Evolutionary conservation across 2,329 filamentous ascomycete species (phyloP), one percentile per base, ranked within the genome.

Genomic region (Colletotrichum coccodes): DNA sequence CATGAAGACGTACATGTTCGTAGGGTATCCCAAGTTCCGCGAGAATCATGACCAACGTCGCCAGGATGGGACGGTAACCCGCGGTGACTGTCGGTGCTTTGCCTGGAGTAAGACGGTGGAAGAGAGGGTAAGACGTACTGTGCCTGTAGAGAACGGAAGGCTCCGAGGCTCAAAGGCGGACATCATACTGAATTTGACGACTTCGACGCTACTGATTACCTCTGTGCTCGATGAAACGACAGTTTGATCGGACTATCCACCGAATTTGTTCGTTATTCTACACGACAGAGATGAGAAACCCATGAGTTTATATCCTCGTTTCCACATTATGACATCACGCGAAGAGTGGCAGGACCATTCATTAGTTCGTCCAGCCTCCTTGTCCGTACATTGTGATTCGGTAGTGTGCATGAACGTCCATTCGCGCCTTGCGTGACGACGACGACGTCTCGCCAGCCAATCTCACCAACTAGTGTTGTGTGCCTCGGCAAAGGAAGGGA

Each of bases 21-120:
- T 81, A 82, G 4, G 78, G 77, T 4, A 82, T 34, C 0, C 72
- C 74, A 12, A 82, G 78, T 64, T 82, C 80, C 53, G 81, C 79
- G 3, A 81, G 72, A 21, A 78, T 50, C 50, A 82, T 77, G 57
- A 73, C 53, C 14, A 79, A 76, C 68, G 81, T 79, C 46, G 64
- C 72, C 5, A 75, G 76, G 61, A 78, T 79, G 38, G 79, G 77
- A 68, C 68, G 58, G 57, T 49, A 57, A 18, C 18, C 59, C 63
- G 59, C 4, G 12, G 5, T 6, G 26, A 12, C 9, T 21, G 23
- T 46, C 11, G 56, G 61, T 26, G 34, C 14, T 38, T 23, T 2
- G 8, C 11, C 30, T 6, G 14, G 18, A 47, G 14, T 28, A 28
- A 49, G 21, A 4, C 11, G 16, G 50, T 26, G 8, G 36, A 21